Evolutionary conservation across 352 stramenopile species (phyloP).

Genomic region (Pythium dissotocum): DNA sequence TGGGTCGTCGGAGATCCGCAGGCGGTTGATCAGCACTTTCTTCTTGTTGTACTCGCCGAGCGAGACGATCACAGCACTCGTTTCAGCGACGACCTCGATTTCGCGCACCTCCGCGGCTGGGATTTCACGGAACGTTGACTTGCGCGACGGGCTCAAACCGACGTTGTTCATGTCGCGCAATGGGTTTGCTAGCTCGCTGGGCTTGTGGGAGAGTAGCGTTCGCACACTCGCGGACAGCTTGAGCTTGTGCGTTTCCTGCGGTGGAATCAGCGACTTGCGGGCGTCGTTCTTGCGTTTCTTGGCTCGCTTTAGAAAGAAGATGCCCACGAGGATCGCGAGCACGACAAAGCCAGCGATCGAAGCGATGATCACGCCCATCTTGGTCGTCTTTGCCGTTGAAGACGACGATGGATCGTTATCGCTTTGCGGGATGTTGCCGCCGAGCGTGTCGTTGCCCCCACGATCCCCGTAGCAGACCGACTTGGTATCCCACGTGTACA

Average conservation of each 20-base stretch:
- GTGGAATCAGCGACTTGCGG: slow-evolving; percentile 7
- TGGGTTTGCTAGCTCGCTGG: slow-evolving; percentile 36
- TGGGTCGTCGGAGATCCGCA: slow-evolving; percentile 55
- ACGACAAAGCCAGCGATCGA: slow-evolving; percentile 47
- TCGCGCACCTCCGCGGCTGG: slow-evolving; percentile 38
- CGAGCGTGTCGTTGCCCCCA: slow-evolving; percentile 27
- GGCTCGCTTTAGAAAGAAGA: slow-evolving; percentile 58
- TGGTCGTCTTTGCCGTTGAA: slow-evolving; percentile 33
- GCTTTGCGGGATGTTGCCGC: slow-evolving; percentile 30
- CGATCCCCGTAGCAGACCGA: slow-evolving; percentile 33
- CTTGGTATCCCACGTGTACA: slow-evolving; percentile 49
- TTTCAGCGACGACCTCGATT: slow-evolving; percentile 42
- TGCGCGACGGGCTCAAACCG: slow-evolving; percentile 32
- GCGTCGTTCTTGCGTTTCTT: slow-evolving; percentile 49
- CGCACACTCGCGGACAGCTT: slow-evolving; percentile 39
- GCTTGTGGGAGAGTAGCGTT: slow-evolving; percentile 39
- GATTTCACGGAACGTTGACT: slow-evolving; percentile 65
- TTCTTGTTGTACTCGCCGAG: slow-evolving; percentile 47
- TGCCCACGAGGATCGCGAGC: slow-evolving; percentile 40
- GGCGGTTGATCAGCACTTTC: slow-evolving; percentile 57
- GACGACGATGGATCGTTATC: slow-evolving; percentile 39
- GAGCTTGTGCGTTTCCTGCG: slow-evolving; percentile 34
- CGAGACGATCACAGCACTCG: slow-evolving; percentile 47
- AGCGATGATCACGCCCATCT: slow-evolving; percentile 41
- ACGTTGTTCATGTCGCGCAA: slow-evolving; percentile 23